Evolutionary conservation across 75 land plant genomes (phyloP).

Genomic region (Pinus taeda): DNA sequence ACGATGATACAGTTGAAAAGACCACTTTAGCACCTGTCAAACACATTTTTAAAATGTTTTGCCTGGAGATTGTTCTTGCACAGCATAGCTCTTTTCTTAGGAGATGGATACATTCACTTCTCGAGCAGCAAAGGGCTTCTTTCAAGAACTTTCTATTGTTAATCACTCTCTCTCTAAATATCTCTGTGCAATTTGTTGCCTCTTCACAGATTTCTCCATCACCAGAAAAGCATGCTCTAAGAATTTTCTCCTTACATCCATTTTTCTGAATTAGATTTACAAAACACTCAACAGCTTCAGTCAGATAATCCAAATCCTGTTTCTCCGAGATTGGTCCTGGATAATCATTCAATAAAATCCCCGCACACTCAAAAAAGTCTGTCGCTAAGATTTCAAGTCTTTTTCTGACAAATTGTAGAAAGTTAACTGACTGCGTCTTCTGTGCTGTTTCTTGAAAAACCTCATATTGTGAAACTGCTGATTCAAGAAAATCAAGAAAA

Average conservation of each 20-base stretch:
- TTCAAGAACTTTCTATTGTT: neutral
- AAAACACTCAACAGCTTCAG: neutral
- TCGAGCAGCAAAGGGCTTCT: neutral
- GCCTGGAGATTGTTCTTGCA: neutral
- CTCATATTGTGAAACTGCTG: slow-evolving; percentile 21
- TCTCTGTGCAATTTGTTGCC: neutral
- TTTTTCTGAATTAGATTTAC: neutral
- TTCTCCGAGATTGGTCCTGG: slow-evolving; percentile 1
- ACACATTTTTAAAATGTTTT: neutral
- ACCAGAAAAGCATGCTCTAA: neutral
- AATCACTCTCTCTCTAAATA: neutral
- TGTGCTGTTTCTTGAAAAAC: slow-evolving; percentile 14
- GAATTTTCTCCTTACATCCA: neutral
- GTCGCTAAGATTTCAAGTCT: neutral
- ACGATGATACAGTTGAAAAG: slow-evolving; percentile 49
- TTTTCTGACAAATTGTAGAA: neutral
- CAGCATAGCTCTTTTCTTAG: neutral
- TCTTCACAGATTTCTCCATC: neutral
- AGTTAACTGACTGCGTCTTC: neutral
- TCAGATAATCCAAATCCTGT: slow-evolving; percentile 5
- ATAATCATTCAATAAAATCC: neutral
- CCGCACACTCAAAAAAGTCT: neutral
- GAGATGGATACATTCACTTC: neutral
- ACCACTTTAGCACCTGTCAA: slow-evolving; percentile 65
- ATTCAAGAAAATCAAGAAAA: slow-evolving; percentile 40